Conservation (phyloP, 495 filamentous ascomycete species). For the Podospora appendiculata region DNA sequence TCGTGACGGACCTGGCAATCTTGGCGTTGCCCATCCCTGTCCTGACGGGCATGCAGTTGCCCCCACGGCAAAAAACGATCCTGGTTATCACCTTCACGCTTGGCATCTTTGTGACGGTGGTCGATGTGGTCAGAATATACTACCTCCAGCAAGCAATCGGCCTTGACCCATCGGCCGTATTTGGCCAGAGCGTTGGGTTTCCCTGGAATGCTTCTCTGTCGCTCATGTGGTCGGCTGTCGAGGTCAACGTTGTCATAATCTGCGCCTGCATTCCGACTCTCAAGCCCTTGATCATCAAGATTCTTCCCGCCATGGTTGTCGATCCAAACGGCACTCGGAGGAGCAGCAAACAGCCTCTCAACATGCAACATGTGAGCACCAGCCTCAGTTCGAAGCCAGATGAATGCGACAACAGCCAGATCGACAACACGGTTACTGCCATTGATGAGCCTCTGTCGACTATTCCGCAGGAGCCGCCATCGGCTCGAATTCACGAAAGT, state of each 20-base stretch:
- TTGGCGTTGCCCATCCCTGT: slow-evolving; percentile 82
- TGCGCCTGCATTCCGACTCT: slow-evolving; percentile 83
- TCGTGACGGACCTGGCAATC: slow-evolving; percentile 77
- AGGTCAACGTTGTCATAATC: slow-evolving; percentile 83
- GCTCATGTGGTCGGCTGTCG: slow-evolving; percentile 89
- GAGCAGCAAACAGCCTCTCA: slow-evolving; percentile 5
- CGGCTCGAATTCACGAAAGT: neutral
- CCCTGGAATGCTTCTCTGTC: slow-evolving; percentile 71
- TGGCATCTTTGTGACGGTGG: slow-evolving; percentile 77
- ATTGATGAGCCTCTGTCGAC: neutral
- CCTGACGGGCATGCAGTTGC: slow-evolving; percentile 75
- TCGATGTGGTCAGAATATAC: slow-evolving; percentile 84
- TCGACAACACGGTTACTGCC: neutral
- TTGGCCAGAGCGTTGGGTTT: slow-evolving; percentile 33
- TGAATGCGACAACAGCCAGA: neutral
- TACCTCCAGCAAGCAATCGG: slow-evolving; percentile 70
- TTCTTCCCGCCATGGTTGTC: slow-evolving; percentile 65
- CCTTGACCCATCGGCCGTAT: slow-evolving; percentile 20
- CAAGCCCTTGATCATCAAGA: slow-evolving; percentile 72
- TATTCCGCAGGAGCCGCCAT: neutral
- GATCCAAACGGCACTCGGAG: slow-evolving; percentile 28
- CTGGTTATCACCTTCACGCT: slow-evolving; percentile 74
- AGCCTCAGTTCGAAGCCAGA: neutral
- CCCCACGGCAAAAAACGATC: slow-evolving; percentile 75
- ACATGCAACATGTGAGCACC: neutral